Evolutionary conservation across 768 basidiomycete genomes (phyloP).

Genomic region (Suillus placidus): DNA sequence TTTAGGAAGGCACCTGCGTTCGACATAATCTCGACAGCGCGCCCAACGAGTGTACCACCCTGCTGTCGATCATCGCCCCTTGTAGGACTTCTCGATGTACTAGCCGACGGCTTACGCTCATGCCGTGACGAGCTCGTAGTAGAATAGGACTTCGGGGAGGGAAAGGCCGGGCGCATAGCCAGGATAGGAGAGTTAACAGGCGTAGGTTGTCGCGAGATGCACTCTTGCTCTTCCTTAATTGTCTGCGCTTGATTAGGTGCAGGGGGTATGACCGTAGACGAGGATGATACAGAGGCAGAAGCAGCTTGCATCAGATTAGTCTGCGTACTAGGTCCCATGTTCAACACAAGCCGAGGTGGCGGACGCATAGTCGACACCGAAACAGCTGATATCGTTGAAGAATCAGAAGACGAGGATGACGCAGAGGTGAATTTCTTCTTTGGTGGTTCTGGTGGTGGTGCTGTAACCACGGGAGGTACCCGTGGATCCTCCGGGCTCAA

Average conservation of each 20-base stretch:
- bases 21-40: slow-evolving; percentile 79
- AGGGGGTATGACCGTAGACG: slow-evolving; percentile 22
- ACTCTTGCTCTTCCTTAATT: slow-evolving; percentile 39
- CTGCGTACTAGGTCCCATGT: slow-evolving; percentile 31
- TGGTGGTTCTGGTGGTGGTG: slow-evolving; percentile 13
- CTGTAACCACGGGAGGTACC: slow-evolving; percentile 3
- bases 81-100: slow-evolving; percentile 27
- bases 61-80: slow-evolving; percentile 36
- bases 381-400: slow-evolving; percentile 23
- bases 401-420: slow-evolving; percentile 30
- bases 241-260: slow-evolving; percentile 4
- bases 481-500: slow-evolving; percentile 30
- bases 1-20: slow-evolving; percentile 80
- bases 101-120: slow-evolving; percentile 22
- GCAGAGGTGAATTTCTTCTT: slow-evolving; percentile 20
- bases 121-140: slow-evolving; percentile 8
- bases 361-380: slow-evolving; percentile 19
- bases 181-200: slow-evolving; percentile 65
- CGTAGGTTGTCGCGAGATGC: slow-evolving; percentile 50
- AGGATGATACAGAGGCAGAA: slow-evolving; percentile 9
- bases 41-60: slow-evolving; percentile 50
- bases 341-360: slow-evolving; percentile 32
- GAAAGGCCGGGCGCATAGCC: slow-evolving; percentile 28
- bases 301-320: slow-evolving; percentile 28
- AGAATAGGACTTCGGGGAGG: slow-evolving; percentile 13